A percentile compares a stretch with the other conserved stretches of the same genome.
These are phyloP conservation scores for Scutellaria baicalensis DNA, from an alignment of 257 asterid species.

Conservation along the genomic window DNA sequence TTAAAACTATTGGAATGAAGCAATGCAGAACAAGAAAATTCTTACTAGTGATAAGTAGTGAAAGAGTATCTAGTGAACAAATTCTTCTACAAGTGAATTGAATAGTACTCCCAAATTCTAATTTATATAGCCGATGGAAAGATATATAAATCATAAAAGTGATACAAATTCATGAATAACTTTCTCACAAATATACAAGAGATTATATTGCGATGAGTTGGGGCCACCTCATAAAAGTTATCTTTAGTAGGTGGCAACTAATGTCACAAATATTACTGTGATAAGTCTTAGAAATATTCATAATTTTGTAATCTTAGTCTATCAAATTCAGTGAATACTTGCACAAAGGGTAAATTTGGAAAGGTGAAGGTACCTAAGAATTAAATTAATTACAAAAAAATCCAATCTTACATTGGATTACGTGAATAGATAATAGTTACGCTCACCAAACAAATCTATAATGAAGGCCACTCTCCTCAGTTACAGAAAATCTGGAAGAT, in stretches of 20 bases:
- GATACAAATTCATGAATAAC: conserved; percentile 9
- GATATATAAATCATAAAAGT: neutral
- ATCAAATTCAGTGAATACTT: conserved; percentile 8
- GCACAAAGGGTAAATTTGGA: conserved; percentile 19
- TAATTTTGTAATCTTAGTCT: conserved; percentile 8
- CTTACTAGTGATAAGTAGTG: conserved; percentile 9
- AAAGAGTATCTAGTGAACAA: neutral
- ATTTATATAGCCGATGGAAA: conserved; percentile 20
- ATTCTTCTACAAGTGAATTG: neutral
- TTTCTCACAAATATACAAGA: conserved; percentile 7
- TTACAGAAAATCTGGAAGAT: neutral
- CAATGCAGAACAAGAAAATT: neutral
- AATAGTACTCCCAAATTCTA: neutral
- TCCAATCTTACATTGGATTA: conserved; percentile 2
- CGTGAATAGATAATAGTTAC: conserved; percentile 12
- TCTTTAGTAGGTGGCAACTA: conserved; percentile 36
- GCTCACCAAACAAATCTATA: neutral
- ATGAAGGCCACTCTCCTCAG: neutral
- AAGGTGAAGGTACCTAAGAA: conserved; percentile 22
- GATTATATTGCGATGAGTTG: conserved; percentile 17
- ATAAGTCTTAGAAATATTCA: conserved; percentile 14
- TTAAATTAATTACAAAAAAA: conserved; percentile 8
- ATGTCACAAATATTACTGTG: conserved; percentile 15
- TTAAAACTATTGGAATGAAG: no score
- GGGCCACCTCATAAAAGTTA: conserved; percentile 12